Conservation (phyloP, 139 green algal species). For the Volvox africanus region DNA sequence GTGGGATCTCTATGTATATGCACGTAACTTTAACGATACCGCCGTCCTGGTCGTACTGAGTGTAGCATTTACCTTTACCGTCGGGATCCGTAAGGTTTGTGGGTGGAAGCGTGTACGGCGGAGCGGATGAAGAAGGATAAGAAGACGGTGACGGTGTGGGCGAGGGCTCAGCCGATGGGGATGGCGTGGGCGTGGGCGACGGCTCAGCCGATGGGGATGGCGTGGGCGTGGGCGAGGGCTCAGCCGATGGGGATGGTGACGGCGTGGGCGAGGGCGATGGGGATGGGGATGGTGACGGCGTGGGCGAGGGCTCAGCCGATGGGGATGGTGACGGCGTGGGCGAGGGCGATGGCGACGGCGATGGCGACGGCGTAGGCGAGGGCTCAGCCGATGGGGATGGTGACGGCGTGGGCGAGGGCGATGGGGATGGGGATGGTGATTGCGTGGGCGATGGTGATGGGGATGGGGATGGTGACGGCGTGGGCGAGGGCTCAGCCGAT, state of each 20-base stretch:
- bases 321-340: neutral
- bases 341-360: neutral
- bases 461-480: neutral
- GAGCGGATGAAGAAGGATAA: neutral
- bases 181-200: neutral
- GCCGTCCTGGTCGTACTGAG: neutral
- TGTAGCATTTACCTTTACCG: conserved; percentile 12
- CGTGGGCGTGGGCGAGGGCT: neutral
- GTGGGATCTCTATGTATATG: conserved; percentile 28
- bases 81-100: conserved; percentile 7
- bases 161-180: neutral
- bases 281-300: neutral
- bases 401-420: neutral
- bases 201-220: neutral
- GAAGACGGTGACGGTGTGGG: too few species aligned
- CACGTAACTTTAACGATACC: neutral
- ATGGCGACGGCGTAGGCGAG: neutral
- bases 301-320: neutral
- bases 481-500: neutral
- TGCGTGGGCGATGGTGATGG: neutral
- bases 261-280: neutral
- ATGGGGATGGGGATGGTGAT: neutral
- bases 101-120: neutral
- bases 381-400: neutral
- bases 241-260: neutral